Conservation (phyloP, 345 rosid species). For the Eucalyptus victrix region DNA sequence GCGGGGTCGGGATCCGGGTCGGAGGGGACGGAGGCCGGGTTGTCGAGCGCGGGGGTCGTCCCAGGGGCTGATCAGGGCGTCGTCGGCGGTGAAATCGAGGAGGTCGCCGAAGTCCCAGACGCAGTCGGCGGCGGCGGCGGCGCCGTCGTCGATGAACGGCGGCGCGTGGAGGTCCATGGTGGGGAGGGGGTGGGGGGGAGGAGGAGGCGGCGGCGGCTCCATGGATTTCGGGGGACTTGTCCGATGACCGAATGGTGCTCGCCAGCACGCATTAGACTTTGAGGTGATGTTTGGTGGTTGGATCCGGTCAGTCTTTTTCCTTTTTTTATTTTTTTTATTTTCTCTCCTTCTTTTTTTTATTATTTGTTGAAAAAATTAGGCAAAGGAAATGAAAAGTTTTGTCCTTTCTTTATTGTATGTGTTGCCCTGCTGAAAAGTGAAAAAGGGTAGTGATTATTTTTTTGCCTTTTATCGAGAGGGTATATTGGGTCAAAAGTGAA, state of each 20-base stretch:
- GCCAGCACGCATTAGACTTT: background rate
- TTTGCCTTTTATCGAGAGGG: too few species aligned
- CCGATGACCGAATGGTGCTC: background rate
- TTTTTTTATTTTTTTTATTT: background rate
- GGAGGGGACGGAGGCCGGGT: background rate
- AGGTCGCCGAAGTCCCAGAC: constrained; percentile 85
- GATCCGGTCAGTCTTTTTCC: background rate
- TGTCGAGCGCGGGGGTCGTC: background rate
- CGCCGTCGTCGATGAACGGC: constrained; percentile 15
- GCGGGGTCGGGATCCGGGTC: constrained; percentile 2
- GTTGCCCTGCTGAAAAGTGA: too few species aligned
- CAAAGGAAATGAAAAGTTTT: too few species aligned
- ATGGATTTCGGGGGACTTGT: background rate
- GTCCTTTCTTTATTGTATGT: rapidly evolving
- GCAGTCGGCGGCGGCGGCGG: constrained; percentile 8
- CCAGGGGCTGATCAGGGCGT: constrained; percentile 29
- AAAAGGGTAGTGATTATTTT: too few species aligned
- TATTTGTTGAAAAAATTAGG: too few species aligned
- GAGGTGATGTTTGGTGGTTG: background rate
- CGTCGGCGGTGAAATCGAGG: constrained; percentile 66
- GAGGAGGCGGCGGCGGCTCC: background rate
- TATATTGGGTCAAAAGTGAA: too few species aligned
- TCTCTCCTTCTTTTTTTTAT: rapidly evolving
- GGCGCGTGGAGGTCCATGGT: background rate
- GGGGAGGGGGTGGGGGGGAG: background rate